Evolutionary conservation across 192 early-diverging fungal species (phyloP), one percentile per base, ranked within the genome.

Genomic region (Linderina pennispora): DNA sequence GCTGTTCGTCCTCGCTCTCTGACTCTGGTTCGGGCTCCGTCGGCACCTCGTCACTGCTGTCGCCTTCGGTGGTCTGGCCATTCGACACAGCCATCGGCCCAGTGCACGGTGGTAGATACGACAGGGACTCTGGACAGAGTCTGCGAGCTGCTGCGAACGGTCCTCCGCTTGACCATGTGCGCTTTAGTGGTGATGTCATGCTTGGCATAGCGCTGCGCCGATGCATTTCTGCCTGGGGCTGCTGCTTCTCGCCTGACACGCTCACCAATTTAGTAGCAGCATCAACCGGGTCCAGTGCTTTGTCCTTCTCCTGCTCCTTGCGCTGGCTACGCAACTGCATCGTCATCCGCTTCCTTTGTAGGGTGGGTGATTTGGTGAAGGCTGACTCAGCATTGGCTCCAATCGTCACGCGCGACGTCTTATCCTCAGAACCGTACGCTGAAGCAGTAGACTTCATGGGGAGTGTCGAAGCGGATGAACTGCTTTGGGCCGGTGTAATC

Each of bases 141-240:
- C 38, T 32, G 48, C 20, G 45, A 6, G 28, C 33, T 36, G 34
- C 8, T 19, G 36, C 35, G 15, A 16, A 11, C 23, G 17, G 34
- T 0, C 50, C 48, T 25, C 49, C 37, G 24, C 40, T 55, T 1
- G 64, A 67, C 38, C 53, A 2, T 3, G 65, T 69, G 36, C 65
- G 65, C 25, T 55, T 52, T 22, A 69, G 41, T 8, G 65, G 65
- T 40, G 64, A 65, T 5, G 38, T 26, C 34, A 42, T n/a, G n/a
- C n/a, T n/a, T n/a, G n/a, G n/a, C n/a, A n/a, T n/a, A n/a, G n/a
- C n/a, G n/a, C n/a, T n/a, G n/a, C n/a, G n/a, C n/a, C n/a, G n/a
- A n/a, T n/a, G n/a, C n/a, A n/a, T n/a, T n/a, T n/a, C n/a, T n/a
- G n/a, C n/a, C n/a, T n/a, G n/a, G n/a, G n/a, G n/a, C n/a, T n/a